Conservation (phyloP, 495 filamentous ascomycete genomes). For the Penicillium pulvis region DNA sequence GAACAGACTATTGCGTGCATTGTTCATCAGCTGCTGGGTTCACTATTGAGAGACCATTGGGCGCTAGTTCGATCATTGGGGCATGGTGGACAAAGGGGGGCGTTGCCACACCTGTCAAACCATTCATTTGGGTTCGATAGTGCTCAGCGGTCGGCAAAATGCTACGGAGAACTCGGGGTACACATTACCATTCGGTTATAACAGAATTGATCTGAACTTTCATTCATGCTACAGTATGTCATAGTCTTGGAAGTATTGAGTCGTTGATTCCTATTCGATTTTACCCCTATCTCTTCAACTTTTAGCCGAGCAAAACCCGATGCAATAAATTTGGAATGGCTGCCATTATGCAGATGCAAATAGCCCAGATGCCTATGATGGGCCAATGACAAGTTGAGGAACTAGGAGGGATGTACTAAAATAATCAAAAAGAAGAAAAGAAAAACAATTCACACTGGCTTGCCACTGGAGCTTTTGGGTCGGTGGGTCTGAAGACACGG, state of each 20-base stretch:
- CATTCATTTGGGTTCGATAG: slow-evolving; percentile 28
- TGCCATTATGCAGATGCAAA: slow-evolving; percentile 1
- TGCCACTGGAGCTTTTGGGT: not conserved
- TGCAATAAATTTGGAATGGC: not conserved
- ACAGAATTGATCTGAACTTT: not conserved
- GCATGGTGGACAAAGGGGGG: not conserved
- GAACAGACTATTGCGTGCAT: slow-evolving; percentile 15
- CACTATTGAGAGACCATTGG: slow-evolving; percentile 30
- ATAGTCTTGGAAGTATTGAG: not conserved
- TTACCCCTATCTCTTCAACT: not conserved
- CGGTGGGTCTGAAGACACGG: slow-evolving; percentile 3
- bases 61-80: slow-evolving; percentile 18
- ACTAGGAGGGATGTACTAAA: not conserved
- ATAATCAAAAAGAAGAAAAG: not conserved
- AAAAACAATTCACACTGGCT: not conserved
- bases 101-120: slow-evolving; percentile 31
- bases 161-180: not conserved
- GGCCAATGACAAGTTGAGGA: not conserved
- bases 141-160: not conserved
- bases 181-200: not conserved
- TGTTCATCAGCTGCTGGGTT: slow-evolving; percentile 5
- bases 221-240: not conserved
- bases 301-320: not conserved
- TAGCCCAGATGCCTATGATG: not conserved
- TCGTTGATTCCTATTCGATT: not conserved